These are phyloP conservation scores for Poronia punctata DNA, from an alignment of 495 filamentous ascomycete species.

Conservation along the genomic window DNA sequence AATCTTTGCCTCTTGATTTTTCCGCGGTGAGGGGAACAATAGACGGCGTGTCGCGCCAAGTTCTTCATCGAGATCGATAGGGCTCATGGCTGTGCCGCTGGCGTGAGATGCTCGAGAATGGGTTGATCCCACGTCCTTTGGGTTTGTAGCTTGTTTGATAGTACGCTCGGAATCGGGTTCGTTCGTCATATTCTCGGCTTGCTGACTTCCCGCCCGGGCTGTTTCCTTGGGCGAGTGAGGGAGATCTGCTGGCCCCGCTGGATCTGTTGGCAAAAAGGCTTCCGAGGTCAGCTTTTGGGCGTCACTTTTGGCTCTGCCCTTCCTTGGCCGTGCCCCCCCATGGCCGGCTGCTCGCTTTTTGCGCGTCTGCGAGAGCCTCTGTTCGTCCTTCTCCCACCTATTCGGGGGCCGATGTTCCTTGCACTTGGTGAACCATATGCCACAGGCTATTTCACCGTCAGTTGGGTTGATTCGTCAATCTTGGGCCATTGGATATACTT, in stretches of 20 bases:
- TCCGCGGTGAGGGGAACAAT: constrained; percentile 68
- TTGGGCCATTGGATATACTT: constrained; percentile 29
- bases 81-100: constrained; percentile 56
- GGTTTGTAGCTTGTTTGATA: constrained; percentile 23
- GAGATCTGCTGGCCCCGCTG: constrained; percentile 29
- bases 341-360: constrained; percentile 37
- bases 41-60: constrained; percentile 67
- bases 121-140: constrained; percentile 21
- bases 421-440: constrained; percentile 85
- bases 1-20: constrained; percentile 51
- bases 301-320: constrained; percentile 35
- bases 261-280: constrained; percentile 41
- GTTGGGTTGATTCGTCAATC: neutral
- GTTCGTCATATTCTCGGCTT: constrained; percentile 18
- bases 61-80: constrained; percentile 53
- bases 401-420: constrained; percentile 75
- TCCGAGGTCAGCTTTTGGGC: constrained; percentile 40
- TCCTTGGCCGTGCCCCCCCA: constrained; percentile 35
- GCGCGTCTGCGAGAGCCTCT: constrained; percentile 40
- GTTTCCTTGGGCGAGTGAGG: constrained; percentile 18
- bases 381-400: constrained; percentile 67
- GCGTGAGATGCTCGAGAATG: constrained; percentile 33
- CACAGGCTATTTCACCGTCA: constrained; percentile 54
- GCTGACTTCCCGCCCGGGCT: constrained; percentile 11
- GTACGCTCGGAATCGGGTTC: constrained; percentile 20